Conservation (phyloP, 768 basidiomycete genomes). For the Phaeotremella skinneri region DNA sequence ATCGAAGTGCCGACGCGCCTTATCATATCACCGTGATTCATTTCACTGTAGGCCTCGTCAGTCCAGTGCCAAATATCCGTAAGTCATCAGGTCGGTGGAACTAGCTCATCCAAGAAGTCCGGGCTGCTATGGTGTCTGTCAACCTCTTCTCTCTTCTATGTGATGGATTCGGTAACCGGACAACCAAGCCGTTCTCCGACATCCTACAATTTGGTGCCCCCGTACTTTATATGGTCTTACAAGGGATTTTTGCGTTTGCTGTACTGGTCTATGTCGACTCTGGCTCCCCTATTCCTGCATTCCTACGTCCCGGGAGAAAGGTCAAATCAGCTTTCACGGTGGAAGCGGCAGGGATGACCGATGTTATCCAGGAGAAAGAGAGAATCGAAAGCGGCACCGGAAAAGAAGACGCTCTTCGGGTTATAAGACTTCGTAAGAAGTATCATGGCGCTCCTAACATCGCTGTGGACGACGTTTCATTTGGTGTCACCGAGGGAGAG, state of each 20-base stretch:
- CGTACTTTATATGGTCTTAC: slow-evolving; percentile 68
- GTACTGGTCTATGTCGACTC: slow-evolving; percentile 73
- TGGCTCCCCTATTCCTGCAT: slow-evolving; percentile 57
- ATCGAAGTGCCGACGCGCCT: slow-evolving; percentile 60
- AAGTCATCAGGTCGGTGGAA: background rate
- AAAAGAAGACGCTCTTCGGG: slow-evolving; percentile 59
- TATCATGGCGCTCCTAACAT: slow-evolving; percentile 56
- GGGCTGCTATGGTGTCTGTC: slow-evolving; percentile 70
- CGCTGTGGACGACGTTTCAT: slow-evolving; percentile 71
- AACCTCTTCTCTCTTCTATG: slow-evolving; percentile 75
- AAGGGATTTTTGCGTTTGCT: slow-evolving; percentile 60
- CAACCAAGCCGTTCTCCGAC: slow-evolving; percentile 56
- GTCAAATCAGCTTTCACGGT: slow-evolving; percentile 8
- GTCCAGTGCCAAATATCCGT: slow-evolving; percentile 60
- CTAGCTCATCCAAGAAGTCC: slow-evolving; percentile 53
- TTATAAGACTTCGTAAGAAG: slow-evolving; percentile 64
- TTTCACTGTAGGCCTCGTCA: slow-evolving; percentile 65
- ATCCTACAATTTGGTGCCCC: slow-evolving; percentile 70
- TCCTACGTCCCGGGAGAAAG: slow-evolving; percentile 35
- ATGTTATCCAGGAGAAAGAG: slow-evolving; percentile 61
- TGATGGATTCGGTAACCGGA: slow-evolving; percentile 58
- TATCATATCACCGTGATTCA: slow-evolving; percentile 65
- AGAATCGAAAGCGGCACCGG: slow-evolving; percentile 50
- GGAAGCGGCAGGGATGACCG: slow-evolving; percentile 37
- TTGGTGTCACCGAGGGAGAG: slow-evolving; percentile 64